A percentile compares a stretch with the other conserved stretches of the same genome.
These are phyloP conservation scores for Rosa multiflora DNA, from an alignment of 306 rosid species.

Conservation along the genomic window DNA sequence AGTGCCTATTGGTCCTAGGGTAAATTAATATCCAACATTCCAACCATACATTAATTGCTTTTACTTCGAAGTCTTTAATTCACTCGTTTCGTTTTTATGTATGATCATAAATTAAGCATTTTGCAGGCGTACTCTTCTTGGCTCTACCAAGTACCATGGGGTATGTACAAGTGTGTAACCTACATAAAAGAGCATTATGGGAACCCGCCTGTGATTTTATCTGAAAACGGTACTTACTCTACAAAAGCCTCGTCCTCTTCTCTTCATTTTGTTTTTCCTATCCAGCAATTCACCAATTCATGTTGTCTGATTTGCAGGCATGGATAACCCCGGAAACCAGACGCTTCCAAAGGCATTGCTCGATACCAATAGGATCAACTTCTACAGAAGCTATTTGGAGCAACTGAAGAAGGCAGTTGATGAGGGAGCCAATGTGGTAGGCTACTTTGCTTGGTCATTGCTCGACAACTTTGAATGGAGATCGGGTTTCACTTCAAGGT, in stretches of 20 bases:
- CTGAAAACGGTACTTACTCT: slow-evolving; percentile 70
- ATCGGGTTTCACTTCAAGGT: slow-evolving; percentile 82
- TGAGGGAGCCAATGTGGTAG: slow-evolving; percentile 74
- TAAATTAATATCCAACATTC: slow-evolving; percentile 1
- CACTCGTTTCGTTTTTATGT: not conserved
- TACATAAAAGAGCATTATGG: slow-evolving; percentile 75
- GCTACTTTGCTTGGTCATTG: slow-evolving; percentile 90
- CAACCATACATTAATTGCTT: no score
- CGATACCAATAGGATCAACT: slow-evolving; percentile 74
- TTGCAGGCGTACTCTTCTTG: slow-evolving; percentile 76
- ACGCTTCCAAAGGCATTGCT: slow-evolving; percentile 55
- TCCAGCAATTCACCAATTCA: not conserved
- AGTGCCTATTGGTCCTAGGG: slow-evolving; percentile 75
- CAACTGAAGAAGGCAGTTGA: slow-evolving; percentile 79
- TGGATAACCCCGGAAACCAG: slow-evolving; percentile 74
- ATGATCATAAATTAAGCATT: not conserved
- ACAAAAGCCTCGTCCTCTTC: not conserved
- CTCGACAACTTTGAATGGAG: slow-evolving; percentile 93
- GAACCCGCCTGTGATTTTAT: slow-evolving; percentile 73
- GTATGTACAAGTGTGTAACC: slow-evolving; percentile 72
- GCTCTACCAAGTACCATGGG: slow-evolving; percentile 98
- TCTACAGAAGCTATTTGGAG: slow-evolving; percentile 56
- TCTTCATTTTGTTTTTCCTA: not conserved
- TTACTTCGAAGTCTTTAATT: not conserved
- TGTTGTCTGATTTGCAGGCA: slow-evolving; percentile 45